Evolutionary conservation across 257 asterid genomes (phyloP), one percentile per base, ranked within the genome.

Genomic region (Primulina eburnea): DNA sequence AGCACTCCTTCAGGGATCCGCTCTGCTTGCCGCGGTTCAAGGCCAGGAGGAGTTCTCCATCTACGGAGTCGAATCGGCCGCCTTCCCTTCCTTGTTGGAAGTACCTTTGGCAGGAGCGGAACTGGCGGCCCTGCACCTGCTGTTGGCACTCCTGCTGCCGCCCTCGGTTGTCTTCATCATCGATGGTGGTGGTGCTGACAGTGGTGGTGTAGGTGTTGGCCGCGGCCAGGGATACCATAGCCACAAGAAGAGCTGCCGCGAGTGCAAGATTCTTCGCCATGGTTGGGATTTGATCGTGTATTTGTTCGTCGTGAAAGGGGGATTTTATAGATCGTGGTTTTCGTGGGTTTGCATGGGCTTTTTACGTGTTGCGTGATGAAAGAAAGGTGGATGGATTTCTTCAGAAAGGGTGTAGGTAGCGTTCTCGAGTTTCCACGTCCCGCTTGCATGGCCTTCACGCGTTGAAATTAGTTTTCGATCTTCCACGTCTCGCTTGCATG

Each of bases 151-250:
- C 79, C 28, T 52, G 78, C 28, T 59, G 56, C n/a, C 70, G 35
- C 2, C 64, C 10, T 0, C 33, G 78, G 53, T 60, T 68, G 5
- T 5, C 30, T 6, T 76, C 84, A 0, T 85, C 86, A 5, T 75
- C 73, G 32, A 71, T 7, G 4, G 73, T 21, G 17, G 82, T 76
- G 53, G 86, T 80, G 78, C 74, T 68, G 35, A 80, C 69, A 26
- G 78, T 82, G 67, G 89, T 71, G 58, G 84, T 72, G 82, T 29
- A 80, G 69, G 73, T 61, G 60, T 82, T 74, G 69, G 82, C 87
- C 6, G 56, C 56, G 40, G 78, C 71, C 0, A 83, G 8, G 17
- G 87, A 85, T 18, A 86, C 59, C 17, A 83, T 67, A 4, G 82
- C 86, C 68, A 76, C 70, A n/a, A 86, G 69, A 62, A 86, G 73